phyloP scores from a whole-genome alignment of 1,139 yeast species.

The Geotrichum bryndzae region DNA sequence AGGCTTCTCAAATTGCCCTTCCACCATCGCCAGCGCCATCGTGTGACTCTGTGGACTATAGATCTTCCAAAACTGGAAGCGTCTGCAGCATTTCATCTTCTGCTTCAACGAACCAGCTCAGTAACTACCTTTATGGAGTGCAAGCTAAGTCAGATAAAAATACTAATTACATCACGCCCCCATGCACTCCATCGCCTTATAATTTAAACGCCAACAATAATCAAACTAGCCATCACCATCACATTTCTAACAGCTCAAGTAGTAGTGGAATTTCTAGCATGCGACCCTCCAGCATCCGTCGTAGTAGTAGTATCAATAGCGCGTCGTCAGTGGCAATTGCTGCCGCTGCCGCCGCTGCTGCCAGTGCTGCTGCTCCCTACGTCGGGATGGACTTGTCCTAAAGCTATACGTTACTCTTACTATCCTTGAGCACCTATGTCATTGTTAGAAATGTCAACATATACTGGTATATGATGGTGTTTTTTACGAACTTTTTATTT shows the following conservation, averaged over 20 bases:
- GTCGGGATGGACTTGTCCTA: background rate
- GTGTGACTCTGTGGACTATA: slow-evolving; percentile 18
- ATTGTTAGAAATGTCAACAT: background rate
- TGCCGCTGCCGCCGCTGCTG: slow-evolving; percentile 1
- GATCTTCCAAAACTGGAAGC: slow-evolving; percentile 21
- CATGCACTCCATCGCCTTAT: slow-evolving; percentile 27
- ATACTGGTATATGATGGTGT: background rate
- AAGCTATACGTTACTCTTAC: background rate
- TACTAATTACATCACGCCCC: slow-evolving; percentile 30
- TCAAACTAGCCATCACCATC: background rate
- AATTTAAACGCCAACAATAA: background rate
- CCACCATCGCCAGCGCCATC: slow-evolving; percentile 29
- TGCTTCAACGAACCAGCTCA: slow-evolving; percentile 1
- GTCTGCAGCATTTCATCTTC: slow-evolving; percentile 17
- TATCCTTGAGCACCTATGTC: background rate
- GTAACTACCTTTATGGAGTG: background rate
- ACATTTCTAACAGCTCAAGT: background rate
- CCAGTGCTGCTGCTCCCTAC: background rate
- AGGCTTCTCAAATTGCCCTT: slow-evolving; percentile 17
- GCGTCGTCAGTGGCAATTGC: slow-evolving; percentile 4
- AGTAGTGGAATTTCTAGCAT: background rate
- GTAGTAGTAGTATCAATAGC: background rate
- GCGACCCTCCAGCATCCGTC: background rate
- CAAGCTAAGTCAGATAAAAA: slow-evolving; percentile 9
- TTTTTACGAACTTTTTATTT: background rate